Evolutionary conservation across 352 stramenopile genomes (phyloP), one percentile per base, ranked within the genome.

Genomic region (Phytophthora sp.): DNA sequence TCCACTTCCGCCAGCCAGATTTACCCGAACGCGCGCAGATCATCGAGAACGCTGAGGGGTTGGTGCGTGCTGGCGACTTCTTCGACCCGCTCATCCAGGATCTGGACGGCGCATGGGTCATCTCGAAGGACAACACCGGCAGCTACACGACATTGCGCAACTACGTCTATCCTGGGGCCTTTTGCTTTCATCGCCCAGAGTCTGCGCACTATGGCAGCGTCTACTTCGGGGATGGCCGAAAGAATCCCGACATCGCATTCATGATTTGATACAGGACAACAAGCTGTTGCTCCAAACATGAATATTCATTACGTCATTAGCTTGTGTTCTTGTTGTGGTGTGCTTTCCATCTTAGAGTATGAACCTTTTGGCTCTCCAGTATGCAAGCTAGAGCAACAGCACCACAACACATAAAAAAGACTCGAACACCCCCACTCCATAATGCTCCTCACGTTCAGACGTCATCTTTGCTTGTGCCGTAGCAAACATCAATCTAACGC

Each of bases 221-320:
- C 21, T 94, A 94, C 75, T 90, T 94, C 59, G 85, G 85, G 24
- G 82, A 92, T 53, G 85, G 85, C 13, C 73, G 80, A 34, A 87
- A 84, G 69, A 94, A 92, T 54, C 77, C 75, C 0, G 79, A 89
- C 62, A 76, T 90, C 28, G 82, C 80, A 11, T 89, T 92, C 62
- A 90, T 89, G 83, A 75, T 89, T 39, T 91, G 57, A 81, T 10
- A 23, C 13, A 27, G 5, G 21, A 24, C 5, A 13, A 34, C 39
- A 17, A 30, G 20, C 21, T 51, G 20, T 20, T 24, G 2, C 13
- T n/a, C 21, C 26, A 53, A 65, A 21, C 23, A 34, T 2, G 23
- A 45, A 6, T 23, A 24, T 52, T 52, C 56, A 59, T 59, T 46
- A 54, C 27, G 24, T 54, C 46, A 45, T n/a, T 23, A 37, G 20